A percentile compares a stretch with the other conserved stretches of the same genome.
phyloP scores from a whole-genome alignment of 106 monocot species.

The Phalaenopsis aphrodite region DNA sequence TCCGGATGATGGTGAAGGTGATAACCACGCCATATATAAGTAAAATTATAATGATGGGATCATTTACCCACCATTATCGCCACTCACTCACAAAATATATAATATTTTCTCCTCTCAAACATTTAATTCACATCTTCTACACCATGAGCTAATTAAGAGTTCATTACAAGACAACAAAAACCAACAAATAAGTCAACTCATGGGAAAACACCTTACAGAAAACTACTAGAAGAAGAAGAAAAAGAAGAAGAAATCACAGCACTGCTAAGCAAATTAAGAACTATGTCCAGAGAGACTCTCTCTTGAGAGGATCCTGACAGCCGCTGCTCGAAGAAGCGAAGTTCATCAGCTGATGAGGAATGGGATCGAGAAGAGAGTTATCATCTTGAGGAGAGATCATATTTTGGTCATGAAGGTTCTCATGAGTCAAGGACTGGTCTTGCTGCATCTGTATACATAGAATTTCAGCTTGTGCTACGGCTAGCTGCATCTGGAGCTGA shows the following conservation, averaged over 20 bases:
- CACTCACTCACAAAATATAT: too few species aligned
- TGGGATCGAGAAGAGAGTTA: conserved; percentile 8
- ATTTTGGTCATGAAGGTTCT: conserved; percentile 12
- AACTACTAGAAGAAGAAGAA: background rate
- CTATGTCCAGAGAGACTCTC: conserved; percentile 74
- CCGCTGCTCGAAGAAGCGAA: conserved; percentile 36
- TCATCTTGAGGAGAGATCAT: conserved; percentile 1
- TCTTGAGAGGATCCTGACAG: conserved; percentile 47
- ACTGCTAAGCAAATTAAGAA: background rate
- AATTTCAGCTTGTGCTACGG: conserved; percentile 71
- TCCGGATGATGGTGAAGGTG: too few species aligned
- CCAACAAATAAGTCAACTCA: background rate
- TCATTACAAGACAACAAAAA: background rate
- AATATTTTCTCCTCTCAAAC: too few species aligned
- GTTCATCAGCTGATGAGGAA: conserved; percentile 42
- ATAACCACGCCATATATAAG: too few species aligned
- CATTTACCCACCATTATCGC: too few species aligned
- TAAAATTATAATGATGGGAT: too few species aligned
- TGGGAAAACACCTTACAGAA: background rate
- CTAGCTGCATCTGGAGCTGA: conserved; percentile 87
- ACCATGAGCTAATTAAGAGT: background rate
- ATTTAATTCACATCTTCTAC: background rate
- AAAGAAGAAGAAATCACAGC: background rate
- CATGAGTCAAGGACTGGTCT: conserved; percentile 13
- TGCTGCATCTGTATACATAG: conserved; percentile 75